Conservation (phyloP, 257 asterid genomes). For the Capsicum chinense region DNA sequence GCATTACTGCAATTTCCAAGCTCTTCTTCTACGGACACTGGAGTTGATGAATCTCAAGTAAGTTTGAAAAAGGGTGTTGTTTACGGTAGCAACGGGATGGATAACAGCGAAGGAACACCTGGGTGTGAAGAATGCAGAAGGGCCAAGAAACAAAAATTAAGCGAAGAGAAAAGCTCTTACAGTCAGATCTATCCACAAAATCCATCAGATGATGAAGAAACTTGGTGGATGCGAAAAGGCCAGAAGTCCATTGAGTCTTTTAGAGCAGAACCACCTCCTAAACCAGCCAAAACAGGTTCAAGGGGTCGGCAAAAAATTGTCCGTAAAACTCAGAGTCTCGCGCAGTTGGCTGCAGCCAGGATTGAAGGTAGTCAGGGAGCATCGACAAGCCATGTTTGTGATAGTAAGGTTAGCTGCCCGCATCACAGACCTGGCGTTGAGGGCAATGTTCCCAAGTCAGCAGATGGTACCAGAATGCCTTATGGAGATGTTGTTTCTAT, state of each 20-base stretch:
- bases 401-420: slow-evolving; percentile 75
- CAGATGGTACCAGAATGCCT: slow-evolving; percentile 54
- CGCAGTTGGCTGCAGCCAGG: slow-evolving; percentile 93
- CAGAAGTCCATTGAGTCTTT: slow-evolving; percentile 64
- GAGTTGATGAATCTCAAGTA: slow-evolving; percentile 62
- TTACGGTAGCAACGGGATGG: slow-evolving; percentile 50
- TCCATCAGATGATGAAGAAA: slow-evolving; percentile 74
- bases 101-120: slow-evolving; percentile 68
- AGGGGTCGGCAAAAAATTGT: slow-evolving; percentile 91
- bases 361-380: slow-evolving; percentile 99
- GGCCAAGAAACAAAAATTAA: slow-evolving; percentile 75
- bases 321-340: slow-evolving; percentile 93
- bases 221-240: slow-evolving; percentile 92
- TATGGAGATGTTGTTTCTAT: slow-evolving; percentile 69
- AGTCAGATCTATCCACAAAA: slow-evolving; percentile 45
- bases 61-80: slow-evolving; percentile 54
- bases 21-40: slow-evolving; percentile 47
- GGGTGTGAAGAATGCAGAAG: slow-evolving; percentile 97
- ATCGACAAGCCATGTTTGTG: slow-evolving; percentile 94
- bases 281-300: slow-evolving; percentile 78
- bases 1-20: slow-evolving; percentile 66
- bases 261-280: slow-evolving; percentile 84
- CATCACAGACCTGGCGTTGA: slow-evolving; percentile 71
- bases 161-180: slow-evolving; percentile 67
- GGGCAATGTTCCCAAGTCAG: slow-evolving; percentile 58